Percentiles rank a stretch among this genome's conserved stretches.
Evolutionary conservation across 202 grass and related monocot species (phyloP).

Genomic region (Bolboschoenoplectus hybrid): DNA sequence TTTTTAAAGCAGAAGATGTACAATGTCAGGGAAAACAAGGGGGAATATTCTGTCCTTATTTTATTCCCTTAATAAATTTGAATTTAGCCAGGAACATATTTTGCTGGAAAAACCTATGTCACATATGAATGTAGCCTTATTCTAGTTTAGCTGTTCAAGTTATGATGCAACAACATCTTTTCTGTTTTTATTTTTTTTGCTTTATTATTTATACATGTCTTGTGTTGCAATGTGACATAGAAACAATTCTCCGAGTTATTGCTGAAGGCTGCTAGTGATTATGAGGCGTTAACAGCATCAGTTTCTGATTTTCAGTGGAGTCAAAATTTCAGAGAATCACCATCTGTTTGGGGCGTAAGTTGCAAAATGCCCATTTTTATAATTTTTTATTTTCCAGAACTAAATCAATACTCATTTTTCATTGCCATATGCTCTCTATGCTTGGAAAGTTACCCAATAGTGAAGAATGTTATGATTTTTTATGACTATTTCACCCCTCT

Average conservation of each 20-base stretch:
- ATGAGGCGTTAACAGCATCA: slow-evolving; percentile 83
- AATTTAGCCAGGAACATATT: neutral
- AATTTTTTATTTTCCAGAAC: neutral
- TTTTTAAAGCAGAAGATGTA: slow-evolving; percentile 4
- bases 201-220: slow-evolving; percentile 33
- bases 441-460: neutral
- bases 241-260: slow-evolving; percentile 99
- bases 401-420: neutral
- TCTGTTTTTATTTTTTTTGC: slow-evolving; percentile 23
- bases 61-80: too few relatives aligned
- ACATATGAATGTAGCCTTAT: neutral
- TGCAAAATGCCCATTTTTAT: neutral
- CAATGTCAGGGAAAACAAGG: neutral
- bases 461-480: neutral
- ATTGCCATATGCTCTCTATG: neutral
- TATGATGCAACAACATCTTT: slow-evolving; percentile 18
- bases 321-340: slow-evolving; percentile 95
- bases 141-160: neutral
- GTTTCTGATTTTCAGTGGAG: slow-evolving; percentile 96
- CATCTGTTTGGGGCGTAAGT: slow-evolving; percentile 94
- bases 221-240: slow-evolving; percentile 49
- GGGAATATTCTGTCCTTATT: too few relatives aligned
- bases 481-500: neutral
- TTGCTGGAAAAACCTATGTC: slow-evolving; percentile 13
- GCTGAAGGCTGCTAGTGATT: slow-evolving; percentile 96